Percentiles rank a stretch among this genome's conserved stretches.
Evolutionary conservation across 1,284 basidiomycete genomes (phyloP).

Genomic region (Fistulina hepatica): DNA sequence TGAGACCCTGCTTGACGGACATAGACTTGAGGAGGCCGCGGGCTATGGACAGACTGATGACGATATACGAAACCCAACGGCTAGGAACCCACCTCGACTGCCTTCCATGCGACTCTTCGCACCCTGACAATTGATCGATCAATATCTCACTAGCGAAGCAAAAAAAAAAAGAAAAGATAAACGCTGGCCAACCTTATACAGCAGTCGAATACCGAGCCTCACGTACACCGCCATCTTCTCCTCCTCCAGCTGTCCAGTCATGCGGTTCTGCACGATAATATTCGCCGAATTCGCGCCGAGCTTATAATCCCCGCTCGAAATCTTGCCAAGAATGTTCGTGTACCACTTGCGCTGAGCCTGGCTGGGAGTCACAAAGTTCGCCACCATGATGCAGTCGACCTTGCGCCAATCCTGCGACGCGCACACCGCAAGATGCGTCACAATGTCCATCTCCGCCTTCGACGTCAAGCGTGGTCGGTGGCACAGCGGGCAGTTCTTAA

Average conservation of each 20-base stretch:
- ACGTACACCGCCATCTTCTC: constrained; percentile 99
- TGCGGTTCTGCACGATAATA: constrained; percentile 88
- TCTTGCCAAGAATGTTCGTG: constrained; percentile 79
- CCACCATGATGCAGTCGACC: constrained; percentile 81
- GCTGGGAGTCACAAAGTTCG: constrained; percentile 91
- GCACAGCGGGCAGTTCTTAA: constrained; percentile 90
- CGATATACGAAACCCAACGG: background rate
- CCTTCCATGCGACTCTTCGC: constrained; percentile 88
- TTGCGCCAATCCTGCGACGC: constrained; percentile 87
- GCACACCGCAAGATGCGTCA: constrained; percentile 90
- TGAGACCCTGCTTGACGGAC: constrained; percentile 89
- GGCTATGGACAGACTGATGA: constrained; percentile 30
- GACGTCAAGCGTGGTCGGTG: constrained; percentile 77
- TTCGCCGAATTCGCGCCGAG: constrained; percentile 93
- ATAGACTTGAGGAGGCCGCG: constrained; percentile 77
- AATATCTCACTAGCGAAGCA: constrained; percentile 1
- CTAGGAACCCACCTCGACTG: constrained; percentile 49
- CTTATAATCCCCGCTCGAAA: constrained; percentile 78
- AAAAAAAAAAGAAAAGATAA: background rate
- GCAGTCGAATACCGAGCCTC: constrained; percentile 78
- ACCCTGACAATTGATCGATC: constrained; percentile 34
- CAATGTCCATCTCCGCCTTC: constrained; percentile 87
- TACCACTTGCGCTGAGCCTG: constrained; percentile 98
- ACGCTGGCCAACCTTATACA: constrained; percentile 63
- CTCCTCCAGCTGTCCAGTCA: constrained; percentile 88